A percentile compares a stretch with the other conserved stretches of the same genome.
Evolutionary conservation across 2,329 filamentous ascomycete genomes (phyloP).

Genomic region (Claviceps digitariae): DNA sequence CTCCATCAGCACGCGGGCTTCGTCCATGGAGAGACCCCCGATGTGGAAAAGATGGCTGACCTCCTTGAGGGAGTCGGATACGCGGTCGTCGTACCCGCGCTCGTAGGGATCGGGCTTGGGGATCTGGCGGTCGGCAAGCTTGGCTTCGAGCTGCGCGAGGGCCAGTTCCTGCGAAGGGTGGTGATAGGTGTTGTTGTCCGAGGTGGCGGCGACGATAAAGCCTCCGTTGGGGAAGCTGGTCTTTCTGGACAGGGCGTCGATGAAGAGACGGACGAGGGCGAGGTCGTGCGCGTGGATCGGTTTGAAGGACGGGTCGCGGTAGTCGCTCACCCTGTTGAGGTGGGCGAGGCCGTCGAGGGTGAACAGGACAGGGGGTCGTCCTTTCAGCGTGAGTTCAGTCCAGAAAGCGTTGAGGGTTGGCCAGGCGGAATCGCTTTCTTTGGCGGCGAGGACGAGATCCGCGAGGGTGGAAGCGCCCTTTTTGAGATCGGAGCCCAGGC

Average conservation of each 20-base stretch:
- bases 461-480: constrained; percentile 50
- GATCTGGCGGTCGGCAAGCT: constrained; percentile 21
- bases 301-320: constrained; percentile 57
- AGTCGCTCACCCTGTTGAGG: constrained; percentile 66
- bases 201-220: constrained; percentile 61
- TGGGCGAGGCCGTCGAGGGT: constrained; percentile 67
- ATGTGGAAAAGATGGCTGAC: constrained; percentile 42
- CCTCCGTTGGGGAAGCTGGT: constrained; percentile 56
- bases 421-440: constrained; percentile 68
- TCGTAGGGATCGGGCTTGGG: constrained; percentile 38
- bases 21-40: constrained; percentile 55
- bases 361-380: constrained; percentile 51
- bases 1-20: constrained; percentile 72
- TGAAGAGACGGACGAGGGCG: constrained; percentile 59
- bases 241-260: constrained; percentile 54
- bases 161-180: constrained; percentile 56
- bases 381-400: constrained; percentile 53
- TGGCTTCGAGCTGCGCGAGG: constrained; percentile 42
- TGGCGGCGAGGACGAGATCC: constrained; percentile 55
- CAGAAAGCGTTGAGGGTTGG: constrained; percentile 68
- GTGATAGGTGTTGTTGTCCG: constrained; percentile 53
- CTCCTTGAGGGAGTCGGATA: constrained; percentile 38
- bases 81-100: constrained; percentile 42
- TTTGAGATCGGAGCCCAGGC: constrained; percentile 25
- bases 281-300: constrained; percentile 80